Conservation (phyloP, 768 basidiomycete species). For the Boletus patriciae region DNA sequence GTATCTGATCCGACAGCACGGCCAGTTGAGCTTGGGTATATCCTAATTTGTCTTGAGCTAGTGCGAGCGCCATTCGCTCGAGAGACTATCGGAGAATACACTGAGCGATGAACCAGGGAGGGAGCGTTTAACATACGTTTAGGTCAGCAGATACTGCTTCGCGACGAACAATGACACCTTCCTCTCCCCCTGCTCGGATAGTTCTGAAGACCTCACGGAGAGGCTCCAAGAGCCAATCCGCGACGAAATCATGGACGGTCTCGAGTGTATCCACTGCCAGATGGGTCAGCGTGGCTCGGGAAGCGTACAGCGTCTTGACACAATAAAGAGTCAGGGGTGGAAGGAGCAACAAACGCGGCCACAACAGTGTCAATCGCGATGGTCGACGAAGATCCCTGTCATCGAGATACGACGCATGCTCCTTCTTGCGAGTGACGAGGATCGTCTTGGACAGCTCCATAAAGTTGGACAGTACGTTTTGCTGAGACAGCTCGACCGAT, state of each 20-base stretch:
- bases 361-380: constrained; percentile 62
- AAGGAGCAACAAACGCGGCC: constrained; percentile 79
- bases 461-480: constrained; percentile 15
- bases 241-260: constrained; percentile 70
- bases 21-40: constrained; percentile 65
- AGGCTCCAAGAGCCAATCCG: constrained; percentile 86
- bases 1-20: constrained; percentile 62
- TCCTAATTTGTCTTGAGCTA: constrained; percentile 78
- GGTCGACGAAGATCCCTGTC: constrained; percentile 59
- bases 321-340: constrained; percentile 65
- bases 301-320: constrained; percentile 52
- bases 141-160: constrained; percentile 86
- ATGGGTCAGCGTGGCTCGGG: constrained; percentile 56
- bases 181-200: constrained; percentile 76
- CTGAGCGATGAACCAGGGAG: background rate
- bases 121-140: constrained; percentile 49
- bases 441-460: constrained; percentile 18
- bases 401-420: constrained; percentile 32
- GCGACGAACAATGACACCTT: constrained; percentile 69
- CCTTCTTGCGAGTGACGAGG: constrained; percentile 30
- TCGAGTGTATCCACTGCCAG: constrained; percentile 60
- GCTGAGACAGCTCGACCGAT: constrained; percentile 13
- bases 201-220: constrained; percentile 80
- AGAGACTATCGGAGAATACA: constrained; percentile 58
- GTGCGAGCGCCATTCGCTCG: constrained; percentile 86